These are phyloP conservation scores for Massarina eburnea DNA, from an alignment of 2,329 filamentous ascomycete species.

Conservation along the genomic window DNA sequence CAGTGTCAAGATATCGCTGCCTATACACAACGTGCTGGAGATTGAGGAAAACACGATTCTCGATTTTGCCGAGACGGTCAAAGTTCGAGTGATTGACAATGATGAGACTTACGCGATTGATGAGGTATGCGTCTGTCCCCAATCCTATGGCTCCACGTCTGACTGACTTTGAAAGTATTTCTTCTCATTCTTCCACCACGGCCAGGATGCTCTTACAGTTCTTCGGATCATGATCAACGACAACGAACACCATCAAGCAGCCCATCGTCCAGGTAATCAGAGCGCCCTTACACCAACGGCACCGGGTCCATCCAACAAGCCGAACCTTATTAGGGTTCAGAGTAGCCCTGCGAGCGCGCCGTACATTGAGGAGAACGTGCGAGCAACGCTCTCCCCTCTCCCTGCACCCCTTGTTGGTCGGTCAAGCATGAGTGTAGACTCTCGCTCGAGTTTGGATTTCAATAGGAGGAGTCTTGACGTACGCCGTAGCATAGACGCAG, in stretches of 20 bases:
- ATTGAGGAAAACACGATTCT: constrained; percentile 90
- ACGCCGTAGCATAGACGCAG: constrained; percentile 42
- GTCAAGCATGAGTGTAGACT: constrained; percentile 47
- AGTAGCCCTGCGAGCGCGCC: constrained; percentile 24
- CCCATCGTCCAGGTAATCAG: constrained; percentile 9
- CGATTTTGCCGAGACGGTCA: constrained; percentile 90
- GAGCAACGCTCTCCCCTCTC: constrained; percentile 48
- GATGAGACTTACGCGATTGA: constrained; percentile 95
- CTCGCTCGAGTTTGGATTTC: constrained; percentile 44
- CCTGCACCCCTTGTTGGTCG: constrained; percentile 35
- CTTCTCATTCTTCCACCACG: constrained; percentile 90
- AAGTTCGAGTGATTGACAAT: constrained; percentile 88
- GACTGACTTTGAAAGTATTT: constrained; percentile 68
- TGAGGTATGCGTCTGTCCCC: constrained; percentile 62
- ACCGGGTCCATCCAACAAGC: constrained; percentile 11
- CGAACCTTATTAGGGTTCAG: constrained; percentile 13
- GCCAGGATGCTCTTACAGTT: constrained; percentile 78
- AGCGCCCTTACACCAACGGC: constrained; percentile 17
- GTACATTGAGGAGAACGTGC: constrained; percentile 43
- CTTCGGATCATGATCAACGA: constrained; percentile 73
- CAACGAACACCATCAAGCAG: constrained; percentile 48
- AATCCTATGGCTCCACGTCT: not conserved
- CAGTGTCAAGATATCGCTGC: constrained; percentile 92
- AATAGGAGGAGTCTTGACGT: constrained; percentile 44
- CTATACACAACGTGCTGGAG: constrained; percentile 85